A percentile compares a stretch with the other conserved stretches of the same genome.
These are phyloP conservation scores for Pseudonitzschia pungens DNA, from an alignment of 108 stramenopile genomes.

Conservation along the genomic window DNA sequence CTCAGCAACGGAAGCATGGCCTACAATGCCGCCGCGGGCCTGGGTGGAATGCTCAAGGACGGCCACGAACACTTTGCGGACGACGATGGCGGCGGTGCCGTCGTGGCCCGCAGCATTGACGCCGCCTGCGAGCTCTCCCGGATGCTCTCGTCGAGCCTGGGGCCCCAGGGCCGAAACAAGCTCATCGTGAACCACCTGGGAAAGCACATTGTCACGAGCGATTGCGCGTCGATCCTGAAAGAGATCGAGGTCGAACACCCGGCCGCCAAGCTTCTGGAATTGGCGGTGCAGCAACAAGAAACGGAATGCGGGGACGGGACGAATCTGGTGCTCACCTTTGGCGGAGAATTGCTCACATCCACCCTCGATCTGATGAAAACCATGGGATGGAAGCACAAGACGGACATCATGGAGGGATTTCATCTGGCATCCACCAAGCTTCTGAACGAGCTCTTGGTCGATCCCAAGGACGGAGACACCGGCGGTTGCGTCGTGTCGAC, in stretches of 20 bases:
- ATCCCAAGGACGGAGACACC: conserved; percentile 40
- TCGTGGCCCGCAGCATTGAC: conserved; percentile 88
- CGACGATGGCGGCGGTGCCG: conserved; percentile 54
- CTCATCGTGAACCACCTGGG: conserved; percentile 98
- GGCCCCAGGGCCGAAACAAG: conserved; percentile 98
- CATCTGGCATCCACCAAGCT: conserved; percentile 70
- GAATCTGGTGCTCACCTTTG: conserved; percentile 91
- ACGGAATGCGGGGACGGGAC: conserved; percentile 95
- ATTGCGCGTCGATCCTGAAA: conserved; percentile 94
- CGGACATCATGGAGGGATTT: conserved; percentile 93
- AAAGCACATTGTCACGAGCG: conserved; percentile 96
- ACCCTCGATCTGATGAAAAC: conserved; percentile 89
- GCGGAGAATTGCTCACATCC: conserved; percentile 87
- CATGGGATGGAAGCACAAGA: conserved; percentile 80
- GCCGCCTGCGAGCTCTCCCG: conserved; percentile 92
- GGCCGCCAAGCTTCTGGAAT: conserved; percentile 93
- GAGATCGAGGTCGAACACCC: conserved; percentile 98
- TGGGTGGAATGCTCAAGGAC: conserved; percentile 86
- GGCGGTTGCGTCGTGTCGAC: conserved; percentile 25
- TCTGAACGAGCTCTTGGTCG: conserved; percentile 66
- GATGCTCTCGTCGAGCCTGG: conserved; percentile 93
- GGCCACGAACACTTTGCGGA: conserved; percentile 73
- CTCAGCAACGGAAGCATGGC: conserved; percentile 61
- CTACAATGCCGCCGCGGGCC: conserved; percentile 84
- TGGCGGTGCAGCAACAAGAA: conserved; percentile 95